Evolutionary conservation across 164 flowering plant genomes (phyloP).

Genomic region (Amborella trichopoda): DNA sequence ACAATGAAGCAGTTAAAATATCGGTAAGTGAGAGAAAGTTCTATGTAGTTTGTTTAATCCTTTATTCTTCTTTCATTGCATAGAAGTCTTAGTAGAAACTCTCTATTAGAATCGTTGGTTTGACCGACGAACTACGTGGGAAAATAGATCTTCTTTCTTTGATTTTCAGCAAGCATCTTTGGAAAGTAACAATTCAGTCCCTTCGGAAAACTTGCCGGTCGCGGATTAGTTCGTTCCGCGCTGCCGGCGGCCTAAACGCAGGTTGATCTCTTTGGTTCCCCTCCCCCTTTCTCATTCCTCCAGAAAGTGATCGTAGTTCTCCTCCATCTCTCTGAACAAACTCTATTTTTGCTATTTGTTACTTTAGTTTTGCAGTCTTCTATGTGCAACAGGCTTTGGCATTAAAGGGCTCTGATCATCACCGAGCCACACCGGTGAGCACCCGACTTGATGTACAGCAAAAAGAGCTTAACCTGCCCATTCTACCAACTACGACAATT

Average conservation of each 20-base stretch:
- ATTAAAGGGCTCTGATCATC: conserved; percentile 65
- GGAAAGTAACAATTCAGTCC: not conserved
- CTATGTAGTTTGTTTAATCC: not conserved
- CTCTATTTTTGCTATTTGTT: too few relatives aligned
- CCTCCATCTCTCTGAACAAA: too few relatives aligned
- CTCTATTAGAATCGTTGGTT: conserved; percentile 1
- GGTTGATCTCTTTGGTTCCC: not conserved
- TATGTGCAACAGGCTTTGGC: conserved; percentile 82
- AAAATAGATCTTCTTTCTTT: too few relatives aligned
- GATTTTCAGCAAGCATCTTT: not conserved
- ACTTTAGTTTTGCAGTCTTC: too few relatives aligned
- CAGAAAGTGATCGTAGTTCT: too few relatives aligned
- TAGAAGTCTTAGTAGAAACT: too few relatives aligned
- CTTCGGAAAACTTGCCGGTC: not conserved
- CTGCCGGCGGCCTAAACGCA: not conserved
- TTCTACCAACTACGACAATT: conserved; percentile 69
- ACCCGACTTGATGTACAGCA: conserved; percentile 64
- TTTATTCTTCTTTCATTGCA: too few relatives aligned
- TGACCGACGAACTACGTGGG: not conserved
- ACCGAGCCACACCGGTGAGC: conserved; percentile 59
- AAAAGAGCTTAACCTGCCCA: conserved; percentile 58
- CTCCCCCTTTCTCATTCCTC: too few relatives aligned
- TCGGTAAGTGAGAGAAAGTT: conserved; percentile 37
- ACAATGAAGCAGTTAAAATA: conserved; percentile 58
- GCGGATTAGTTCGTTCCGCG: not conserved